Evolutionary conservation across 139 green algal genomes (phyloP), one percentile per base, ranked within the genome.

Genomic region (Ettlia oleoabundans): DNA sequence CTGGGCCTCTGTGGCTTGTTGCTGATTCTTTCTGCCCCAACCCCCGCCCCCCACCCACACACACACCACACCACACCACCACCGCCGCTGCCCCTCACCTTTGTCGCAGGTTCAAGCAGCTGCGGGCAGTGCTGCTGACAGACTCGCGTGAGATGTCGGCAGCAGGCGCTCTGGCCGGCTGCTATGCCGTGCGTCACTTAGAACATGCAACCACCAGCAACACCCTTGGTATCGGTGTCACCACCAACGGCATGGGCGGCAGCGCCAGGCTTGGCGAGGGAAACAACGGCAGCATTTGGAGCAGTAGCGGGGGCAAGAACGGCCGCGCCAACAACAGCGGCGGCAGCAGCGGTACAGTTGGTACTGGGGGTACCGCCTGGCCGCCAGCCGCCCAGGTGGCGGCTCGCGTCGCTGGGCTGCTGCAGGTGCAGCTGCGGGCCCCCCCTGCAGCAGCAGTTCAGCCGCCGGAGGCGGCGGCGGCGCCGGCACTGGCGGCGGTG

Each of bases 81-180:
- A n/a, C n/a, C n/a, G n/a, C n/a, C n/a, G n/a, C n/a, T n/a, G n/a
- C n/a, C n/a, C n/a, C n/a, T n/a, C n/a, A n/a, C n/a, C n/a, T n/a
- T n/a, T 61, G 26, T 2, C 47, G 30, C 81, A 85, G 81, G 42
- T 85, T 66, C 62, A 85, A 85, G 43, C 61, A 81, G 26, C 70
- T 85, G 41, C 26, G 55, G 2, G 61, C 81, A 38, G 71, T 61
- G 10, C 47, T 73, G 38, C 68, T 81, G 58, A 66, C 80, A 22
- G 65, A 71, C 61, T 75, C 41, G 9, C 1, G 32, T 8, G 69
- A 52, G 32, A 21, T 55, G 37, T 35, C 52, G 19, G 13, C 10
- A 32, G 33, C 41, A 15, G 47, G 41, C 5, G 7, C 33, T 30
- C 76, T 76, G 47, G 63, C 76, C 30, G 42, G 43, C n/a, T 80